These are phyloP conservation scores for Ustilago crameri DNA, from an alignment of 1,284 basidiomycete species.

Conservation along the genomic window DNA sequence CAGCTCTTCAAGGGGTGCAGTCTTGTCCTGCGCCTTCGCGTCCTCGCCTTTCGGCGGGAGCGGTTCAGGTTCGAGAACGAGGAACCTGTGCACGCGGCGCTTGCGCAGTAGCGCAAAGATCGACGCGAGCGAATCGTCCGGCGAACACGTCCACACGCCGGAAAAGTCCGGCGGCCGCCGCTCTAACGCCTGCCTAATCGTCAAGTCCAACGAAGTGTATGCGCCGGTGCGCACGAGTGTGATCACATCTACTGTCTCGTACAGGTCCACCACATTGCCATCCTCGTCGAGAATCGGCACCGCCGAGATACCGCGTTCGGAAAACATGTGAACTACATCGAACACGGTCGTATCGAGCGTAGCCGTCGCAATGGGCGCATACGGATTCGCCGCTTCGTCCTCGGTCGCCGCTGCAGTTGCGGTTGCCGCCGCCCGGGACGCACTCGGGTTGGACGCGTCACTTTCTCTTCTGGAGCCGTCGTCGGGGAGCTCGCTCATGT, in stretches of 20 bases:
- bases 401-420: background rate
- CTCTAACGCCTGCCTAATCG: conserved; percentile 91
- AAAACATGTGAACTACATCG: conserved; percentile 99
- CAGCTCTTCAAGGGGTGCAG: conserved; percentile 35
- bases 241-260: conserved; percentile 99
- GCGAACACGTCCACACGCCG: conserved; percentile 94
- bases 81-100: conserved; percentile 87
- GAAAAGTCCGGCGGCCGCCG: conserved; percentile 89
- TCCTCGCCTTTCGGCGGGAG: background rate
- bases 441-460: conserved; percentile 9
- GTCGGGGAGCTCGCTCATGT: conserved; percentile 25
- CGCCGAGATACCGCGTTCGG: conserved; percentile 91
- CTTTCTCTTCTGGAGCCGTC: conserved; percentile 1
- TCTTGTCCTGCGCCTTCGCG: conserved; percentile 3
- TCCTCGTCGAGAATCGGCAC: conserved; percentile 95
- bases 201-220: conserved; percentile 92
- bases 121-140: conserved; percentile 90
- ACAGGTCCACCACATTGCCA: conserved; percentile 93
- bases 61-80: conserved; percentile 57
- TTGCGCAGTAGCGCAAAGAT: conserved; percentile 92
- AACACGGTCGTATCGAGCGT: conserved; percentile 92
- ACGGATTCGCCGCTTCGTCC: conserved; percentile 70
- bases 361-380: conserved; percentile 90
- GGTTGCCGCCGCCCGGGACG: background rate
- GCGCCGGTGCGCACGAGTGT: conserved; percentile 83